These are phyloP conservation scores for Epichloe coenophiala DNA, from an alignment of 2,329 filamentous ascomycete species.

Conservation along the genomic window DNA sequence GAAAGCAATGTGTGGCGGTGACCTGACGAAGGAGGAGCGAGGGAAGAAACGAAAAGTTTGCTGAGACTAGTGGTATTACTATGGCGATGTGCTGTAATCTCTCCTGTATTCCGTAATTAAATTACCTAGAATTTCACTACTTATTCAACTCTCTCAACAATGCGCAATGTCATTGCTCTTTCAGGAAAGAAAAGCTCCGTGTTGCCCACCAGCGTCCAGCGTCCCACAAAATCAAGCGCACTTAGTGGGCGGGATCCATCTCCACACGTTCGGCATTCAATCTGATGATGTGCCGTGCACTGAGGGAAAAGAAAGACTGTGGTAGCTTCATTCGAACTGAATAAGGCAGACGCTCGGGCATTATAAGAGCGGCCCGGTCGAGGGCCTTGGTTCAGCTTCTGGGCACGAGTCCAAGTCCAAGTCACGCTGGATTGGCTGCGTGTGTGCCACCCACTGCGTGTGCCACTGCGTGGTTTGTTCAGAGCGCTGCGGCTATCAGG, in stretches of 20 bases:
- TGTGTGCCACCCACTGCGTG: no score
- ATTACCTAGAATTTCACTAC: constrained; percentile 8
- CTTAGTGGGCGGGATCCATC: background rate
- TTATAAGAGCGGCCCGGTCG: background rate
- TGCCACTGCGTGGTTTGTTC: background rate
- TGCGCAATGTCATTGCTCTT: background rate
- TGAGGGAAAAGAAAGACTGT: no score
- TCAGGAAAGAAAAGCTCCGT: background rate
- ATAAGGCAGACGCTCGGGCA: no score
- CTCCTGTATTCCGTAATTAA: background rate
- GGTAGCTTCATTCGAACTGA: no score
- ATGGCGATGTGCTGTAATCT: background rate
- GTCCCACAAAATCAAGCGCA: background rate
- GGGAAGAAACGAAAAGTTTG: background rate
- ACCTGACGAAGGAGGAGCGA: no score
- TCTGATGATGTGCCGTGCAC: no score
- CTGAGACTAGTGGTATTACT: background rate
- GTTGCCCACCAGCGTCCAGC: background rate
- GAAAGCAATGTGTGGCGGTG: background rate
- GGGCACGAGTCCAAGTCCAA: no score
- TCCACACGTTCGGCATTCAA: background rate
- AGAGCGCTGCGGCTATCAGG: constrained; percentile 1
- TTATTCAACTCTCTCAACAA: background rate
- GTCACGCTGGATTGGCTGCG: background rate
- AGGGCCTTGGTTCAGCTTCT: no score